Evolutionary conservation across 108 stramenopile species (phyloP).

Genomic region (Fistulifera pelliculosa): DNA sequence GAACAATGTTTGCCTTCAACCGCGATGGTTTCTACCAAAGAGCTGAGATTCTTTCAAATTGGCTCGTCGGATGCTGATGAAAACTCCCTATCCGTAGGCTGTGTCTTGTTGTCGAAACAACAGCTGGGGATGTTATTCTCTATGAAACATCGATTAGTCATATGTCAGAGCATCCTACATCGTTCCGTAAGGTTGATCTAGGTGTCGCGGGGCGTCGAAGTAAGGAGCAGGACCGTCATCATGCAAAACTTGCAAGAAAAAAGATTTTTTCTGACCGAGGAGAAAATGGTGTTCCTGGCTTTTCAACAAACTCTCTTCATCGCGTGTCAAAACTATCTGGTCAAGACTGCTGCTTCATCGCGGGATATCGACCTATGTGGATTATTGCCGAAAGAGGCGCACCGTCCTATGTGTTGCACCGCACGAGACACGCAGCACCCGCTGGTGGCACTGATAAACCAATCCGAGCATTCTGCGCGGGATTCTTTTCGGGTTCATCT

Average conservation of each 20-base stretch:
- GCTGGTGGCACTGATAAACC: slow-evolving; percentile 63
- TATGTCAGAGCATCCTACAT: slow-evolving; percentile 7
- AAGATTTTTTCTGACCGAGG: slow-evolving; percentile 21
- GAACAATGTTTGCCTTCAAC: slow-evolving; percentile 27
- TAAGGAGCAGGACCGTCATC: slow-evolving; percentile 60
- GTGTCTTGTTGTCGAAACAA: slow-evolving; percentile 60
- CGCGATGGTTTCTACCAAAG: slow-evolving; percentile 42
- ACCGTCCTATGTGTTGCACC: slow-evolving; percentile 52
- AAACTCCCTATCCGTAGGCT: slow-evolving; percentile 33
- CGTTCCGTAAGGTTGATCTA: slow-evolving; percentile 45
- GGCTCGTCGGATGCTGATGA: slow-evolving; percentile 39
- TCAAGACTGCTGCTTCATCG: slow-evolving; percentile 73
- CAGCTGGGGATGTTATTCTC: slow-evolving; percentile 53
- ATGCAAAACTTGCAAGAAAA: slow-evolving; percentile 59
- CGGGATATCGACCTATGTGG: slow-evolving; percentile 63
- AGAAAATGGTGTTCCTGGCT: slow-evolving; percentile 10
- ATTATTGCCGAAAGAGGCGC: slow-evolving; percentile 64
- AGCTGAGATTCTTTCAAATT: slow-evolving; percentile 66
- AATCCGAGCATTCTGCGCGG: slow-evolving; percentile 63
- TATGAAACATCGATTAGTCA: slow-evolving; percentile 32
- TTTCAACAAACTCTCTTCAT: slow-evolving; percentile 52
- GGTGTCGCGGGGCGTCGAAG: slow-evolving; percentile 46
- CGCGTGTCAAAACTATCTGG: slow-evolving; percentile 51
- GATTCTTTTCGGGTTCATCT: slow-evolving; percentile 8
- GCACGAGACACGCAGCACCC: slow-evolving; percentile 68